These are phyloP conservation scores for Corylus heterophylla DNA, from an alignment of 306 rosid species.

Conservation along the genomic window DNA sequence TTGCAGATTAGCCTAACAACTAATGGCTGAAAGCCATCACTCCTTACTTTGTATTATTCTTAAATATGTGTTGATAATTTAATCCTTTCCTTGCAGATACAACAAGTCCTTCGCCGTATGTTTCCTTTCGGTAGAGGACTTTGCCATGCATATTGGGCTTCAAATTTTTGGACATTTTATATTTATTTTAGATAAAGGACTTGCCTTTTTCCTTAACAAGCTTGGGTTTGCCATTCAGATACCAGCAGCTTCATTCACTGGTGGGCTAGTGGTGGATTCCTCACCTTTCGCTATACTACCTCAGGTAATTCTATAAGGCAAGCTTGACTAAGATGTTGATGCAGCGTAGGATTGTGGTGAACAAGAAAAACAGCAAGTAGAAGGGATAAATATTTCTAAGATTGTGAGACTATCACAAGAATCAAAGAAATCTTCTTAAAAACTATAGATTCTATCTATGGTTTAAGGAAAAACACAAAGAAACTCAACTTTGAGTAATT, in stretches of 20 bases:
- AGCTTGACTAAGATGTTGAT: conserved; percentile 13
- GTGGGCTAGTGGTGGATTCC: conserved; percentile 84
- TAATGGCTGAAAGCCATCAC: not conserved
- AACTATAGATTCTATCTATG: too few species aligned
- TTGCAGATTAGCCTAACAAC: not conserved
- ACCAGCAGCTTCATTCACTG: conserved; percentile 82
- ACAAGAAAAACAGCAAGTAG: too few species aligned
- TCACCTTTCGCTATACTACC: conserved; percentile 81
- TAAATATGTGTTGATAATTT: conserved; percentile 19
- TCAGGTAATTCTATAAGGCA: conserved; percentile 44
- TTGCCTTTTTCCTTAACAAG: conserved; percentile 64
- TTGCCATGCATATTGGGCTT: conserved; percentile 98
- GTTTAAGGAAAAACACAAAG: too few species aligned
- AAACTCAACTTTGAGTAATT: too few species aligned
- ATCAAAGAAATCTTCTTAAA: too few species aligned
- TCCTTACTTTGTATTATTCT: not conserved
- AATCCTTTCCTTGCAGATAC: conserved; percentile 59
- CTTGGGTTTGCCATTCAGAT: conserved; percentile 57
- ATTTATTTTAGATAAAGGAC: conserved; percentile 81
- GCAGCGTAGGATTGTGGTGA: too few species aligned
- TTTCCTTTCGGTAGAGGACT: conserved; percentile 99
- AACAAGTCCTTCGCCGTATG: conserved; percentile 68
- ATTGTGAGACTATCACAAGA: too few species aligned
- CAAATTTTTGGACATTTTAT: conserved; percentile 93
- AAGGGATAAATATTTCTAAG: too few species aligned